Evolutionary conservation across 2,329 filamentous ascomycete genomes (phyloP), one percentile per base, ranked within the genome.

Genomic region (Fonsecaea nubica): DNA sequence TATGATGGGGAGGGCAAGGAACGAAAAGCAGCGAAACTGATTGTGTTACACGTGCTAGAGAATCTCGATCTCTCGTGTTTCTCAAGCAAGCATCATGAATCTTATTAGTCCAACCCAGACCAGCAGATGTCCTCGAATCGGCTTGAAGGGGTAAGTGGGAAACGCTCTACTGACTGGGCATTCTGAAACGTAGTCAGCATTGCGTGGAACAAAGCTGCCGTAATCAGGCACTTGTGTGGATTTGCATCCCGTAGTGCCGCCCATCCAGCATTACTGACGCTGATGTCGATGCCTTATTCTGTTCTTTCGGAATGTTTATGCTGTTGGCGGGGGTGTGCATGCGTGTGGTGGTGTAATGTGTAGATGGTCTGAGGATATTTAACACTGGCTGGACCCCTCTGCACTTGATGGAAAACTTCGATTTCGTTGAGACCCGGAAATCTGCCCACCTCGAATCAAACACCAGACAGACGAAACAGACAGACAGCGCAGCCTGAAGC

Each of bases 111-210:
- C 35, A 35, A 5, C 52, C 9, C 52, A 54, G 50, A 54, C 21
- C 33, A 33, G 33, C 52, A 55, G 52, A 55, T 0, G 30, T 30
- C 52, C 8, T 12, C 18, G 45, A 18, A 10, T 25, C 45, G 33
- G 7, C 67, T 64, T 21, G 61, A 70, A 66, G 12, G 18, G 68
- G 68, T 35, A 70, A 70, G 63, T 65, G 65, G 68, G 63, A 59
- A 53, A 30, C 38, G 63, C 62, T 62, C 56, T 55, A 54, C 56
- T 68, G 68, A 70, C 65, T 70, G 63, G 65, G 52, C 63, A 40
- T 38, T 40, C 21, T 25, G 53, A 35, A 62, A 56, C 52, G 65
- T 67, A 70, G 68, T 70, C 65, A 70, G 68, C 68, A 65, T 57
- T 33, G 54, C 36, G 30, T 18, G 59, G 56, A 45, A 42, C 50